phyloP scores from a whole-genome alignment of 2,329 filamentous ascomycete species.

The Fusarium tricinctum region DNA sequence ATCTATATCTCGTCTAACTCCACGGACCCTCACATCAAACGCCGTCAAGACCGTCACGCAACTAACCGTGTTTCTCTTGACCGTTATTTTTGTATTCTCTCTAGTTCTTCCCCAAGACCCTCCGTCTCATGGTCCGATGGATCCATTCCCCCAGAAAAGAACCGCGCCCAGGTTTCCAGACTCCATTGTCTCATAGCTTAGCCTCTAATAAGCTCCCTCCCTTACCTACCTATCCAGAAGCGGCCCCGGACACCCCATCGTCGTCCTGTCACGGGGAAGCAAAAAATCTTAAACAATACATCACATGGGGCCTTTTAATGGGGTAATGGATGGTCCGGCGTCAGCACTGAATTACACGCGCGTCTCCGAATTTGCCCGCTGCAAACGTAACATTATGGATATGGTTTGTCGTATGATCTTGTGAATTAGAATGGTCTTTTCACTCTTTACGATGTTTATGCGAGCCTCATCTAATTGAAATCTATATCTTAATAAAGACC shows the following conservation, averaged over 20 bases:
- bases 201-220: too few relatives aligned
- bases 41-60: neutral
- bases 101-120: constrained; percentile 22
- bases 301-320: constrained; percentile 35
- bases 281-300: constrained; percentile 40
- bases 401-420: constrained; percentile 44
- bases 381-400: constrained; percentile 41
- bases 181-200: constrained; percentile 34
- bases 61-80: neutral
- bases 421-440: constrained; percentile 9
- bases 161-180: constrained; percentile 36
- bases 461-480: constrained; percentile 28
- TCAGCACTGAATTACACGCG: constrained; percentile 31
- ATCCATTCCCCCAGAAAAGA: constrained; percentile 39
- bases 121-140: constrained; percentile 16
- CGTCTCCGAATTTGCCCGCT: constrained; percentile 45
- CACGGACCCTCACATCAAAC: neutral
- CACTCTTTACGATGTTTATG: constrained; percentile 19
- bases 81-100: constrained; percentile 15
- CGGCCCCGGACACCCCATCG: constrained; percentile 32
- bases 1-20: constrained; percentile 38
- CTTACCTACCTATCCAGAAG: neutral
- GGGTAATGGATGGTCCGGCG: constrained; percentile 41
- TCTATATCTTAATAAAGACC: constrained; percentile 26
- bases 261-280: constrained; percentile 41